A percentile compares a stretch with the other conserved stretches of the same genome.
Evolutionary conservation across 2,329 filamentous ascomycete genomes (phyloP).

Genomic region (Penicillium sp.): DNA sequence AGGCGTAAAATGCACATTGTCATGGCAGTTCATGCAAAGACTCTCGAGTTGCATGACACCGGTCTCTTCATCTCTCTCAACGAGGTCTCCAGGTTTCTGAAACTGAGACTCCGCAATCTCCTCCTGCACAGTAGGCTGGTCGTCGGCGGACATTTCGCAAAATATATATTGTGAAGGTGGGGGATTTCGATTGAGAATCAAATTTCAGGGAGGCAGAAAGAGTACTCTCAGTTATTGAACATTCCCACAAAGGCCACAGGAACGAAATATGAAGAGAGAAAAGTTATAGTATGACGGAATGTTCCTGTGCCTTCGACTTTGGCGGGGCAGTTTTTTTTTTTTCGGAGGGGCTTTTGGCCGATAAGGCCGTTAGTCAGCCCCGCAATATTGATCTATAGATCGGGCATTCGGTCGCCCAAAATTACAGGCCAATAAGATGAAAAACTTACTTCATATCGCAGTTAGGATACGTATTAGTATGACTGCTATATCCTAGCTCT

Average conservation of each 20-base stretch:
- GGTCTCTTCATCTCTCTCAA: conserved; percentile 46
- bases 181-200: background rate
- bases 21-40: conserved; percentile 83
- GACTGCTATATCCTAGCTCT: too few relatives aligned
- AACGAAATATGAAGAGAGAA: conserved; percentile 12
- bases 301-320: conserved; percentile 36
- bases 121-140: conserved; percentile 23
- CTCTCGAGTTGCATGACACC: conserved; percentile 63
- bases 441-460: too few relatives aligned
- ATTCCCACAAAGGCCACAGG: background rate
- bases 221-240: background rate
- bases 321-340: conserved; percentile 30
- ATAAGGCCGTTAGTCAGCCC: conserved; percentile 27
- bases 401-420: background rate
- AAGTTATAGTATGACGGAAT: conserved; percentile 36
- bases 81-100: conserved; percentile 44
- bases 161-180: background rate
- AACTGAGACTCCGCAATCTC: conserved; percentile 38
- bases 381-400: background rate
- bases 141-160: conserved; percentile 35
- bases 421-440: too few relatives aligned
- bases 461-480: too few relatives aligned
- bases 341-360: conserved; percentile 30
- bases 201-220: background rate
- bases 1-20: conserved; percentile 68